A percentile compares a stretch with the other conserved stretches of the same genome.
These are phyloP conservation scores for Amphirosellinia nigrospora DNA, from an alignment of 495 filamentous ascomycete genomes.

Conservation along the genomic window DNA sequence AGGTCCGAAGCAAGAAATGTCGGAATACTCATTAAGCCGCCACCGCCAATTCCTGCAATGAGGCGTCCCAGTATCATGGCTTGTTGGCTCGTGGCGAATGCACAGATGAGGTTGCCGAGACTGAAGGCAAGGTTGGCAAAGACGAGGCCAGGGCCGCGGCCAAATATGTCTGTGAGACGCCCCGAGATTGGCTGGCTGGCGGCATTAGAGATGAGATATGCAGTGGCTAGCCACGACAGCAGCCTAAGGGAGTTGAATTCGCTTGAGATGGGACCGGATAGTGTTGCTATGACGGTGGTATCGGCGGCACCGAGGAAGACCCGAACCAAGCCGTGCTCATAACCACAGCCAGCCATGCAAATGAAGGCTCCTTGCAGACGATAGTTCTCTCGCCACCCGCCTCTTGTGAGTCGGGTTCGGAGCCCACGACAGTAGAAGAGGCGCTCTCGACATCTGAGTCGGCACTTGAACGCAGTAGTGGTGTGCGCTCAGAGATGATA, in stretches of 20 bases:
- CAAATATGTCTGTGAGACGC: slow-evolving; percentile 84
- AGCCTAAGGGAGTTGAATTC: slow-evolving; percentile 79
- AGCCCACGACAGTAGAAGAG: background rate
- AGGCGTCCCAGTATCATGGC: slow-evolving; percentile 78
- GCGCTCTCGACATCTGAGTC: slow-evolving; percentile 10
- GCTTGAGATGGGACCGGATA: slow-evolving; percentile 79
- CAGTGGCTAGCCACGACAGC: slow-evolving; percentile 84
- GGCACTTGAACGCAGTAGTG: background rate
- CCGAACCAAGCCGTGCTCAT: slow-evolving; percentile 69
- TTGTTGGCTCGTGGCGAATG: slow-evolving; percentile 68
- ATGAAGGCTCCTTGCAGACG: slow-evolving; percentile 52
- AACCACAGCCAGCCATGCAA: slow-evolving; percentile 53
- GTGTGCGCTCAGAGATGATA: background rate
- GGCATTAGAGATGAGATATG: slow-evolving; percentile 86
- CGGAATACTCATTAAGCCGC: slow-evolving; percentile 76
- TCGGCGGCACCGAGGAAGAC: slow-evolving; percentile 83
- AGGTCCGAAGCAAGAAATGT: slow-evolving; percentile 82
- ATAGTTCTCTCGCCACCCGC: slow-evolving; percentile 42
- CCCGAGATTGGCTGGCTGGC: slow-evolving; percentile 82
- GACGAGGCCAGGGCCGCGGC: slow-evolving; percentile 72
- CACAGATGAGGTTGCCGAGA: slow-evolving; percentile 80
- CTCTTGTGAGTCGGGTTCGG: slow-evolving; percentile 4
- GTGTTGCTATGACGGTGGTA: slow-evolving; percentile 78
- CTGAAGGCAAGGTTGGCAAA: slow-evolving; percentile 80
- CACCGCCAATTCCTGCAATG: slow-evolving; percentile 81